Evolutionary conservation across 768 basidiomycete genomes (phyloP).

Genomic region (Termitomyces sp.): DNA sequence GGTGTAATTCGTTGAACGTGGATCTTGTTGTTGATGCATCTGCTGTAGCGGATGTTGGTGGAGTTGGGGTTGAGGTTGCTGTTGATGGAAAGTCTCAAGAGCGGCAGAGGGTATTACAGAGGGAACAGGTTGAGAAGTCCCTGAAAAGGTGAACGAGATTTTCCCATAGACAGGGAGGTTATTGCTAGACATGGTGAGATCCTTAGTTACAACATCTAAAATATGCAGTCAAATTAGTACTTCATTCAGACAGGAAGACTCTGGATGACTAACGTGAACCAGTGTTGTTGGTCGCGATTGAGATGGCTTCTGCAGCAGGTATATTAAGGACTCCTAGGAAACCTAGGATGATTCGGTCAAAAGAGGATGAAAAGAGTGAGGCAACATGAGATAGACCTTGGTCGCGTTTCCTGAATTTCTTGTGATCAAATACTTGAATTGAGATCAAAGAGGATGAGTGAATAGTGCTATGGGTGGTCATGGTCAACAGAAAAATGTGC

Average conservation of each 20-base stretch:
- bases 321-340: slow-evolving; percentile 61
- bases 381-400: slow-evolving; percentile 49
- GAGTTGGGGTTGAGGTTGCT: background rate
- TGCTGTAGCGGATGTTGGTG: slow-evolving; percentile 3
- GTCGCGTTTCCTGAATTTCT: slow-evolving; percentile 83
- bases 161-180: slow-evolving; percentile 81
- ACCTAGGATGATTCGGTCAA: slow-evolving; percentile 29
- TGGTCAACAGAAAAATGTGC: slow-evolving; percentile 11
- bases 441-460: slow-evolving; percentile 71
- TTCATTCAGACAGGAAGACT: slow-evolving; percentile 17
- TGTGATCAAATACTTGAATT: slow-evolving; percentile 89
- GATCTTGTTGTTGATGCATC: slow-evolving; percentile 10
- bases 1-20: slow-evolving; percentile 5
- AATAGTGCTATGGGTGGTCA: slow-evolving; percentile 47
- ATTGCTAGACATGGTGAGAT: slow-evolving; percentile 73
- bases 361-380: slow-evolving; percentile 19
- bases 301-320: slow-evolving; percentile 49
- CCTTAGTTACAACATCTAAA: slow-evolving; percentile 65
- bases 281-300: slow-evolving; percentile 42
- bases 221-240: slow-evolving; percentile 18
- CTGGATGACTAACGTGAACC: slow-evolving; percentile 26
- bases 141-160: slow-evolving; percentile 63
- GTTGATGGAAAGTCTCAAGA: slow-evolving; percentile 4
- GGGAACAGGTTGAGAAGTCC: slow-evolving; percentile 31
- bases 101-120: slow-evolving; percentile 9